Evolutionary conservation across 2,329 filamentous ascomycete species (phyloP).

Genomic region (Boeremia exigua): DNA sequence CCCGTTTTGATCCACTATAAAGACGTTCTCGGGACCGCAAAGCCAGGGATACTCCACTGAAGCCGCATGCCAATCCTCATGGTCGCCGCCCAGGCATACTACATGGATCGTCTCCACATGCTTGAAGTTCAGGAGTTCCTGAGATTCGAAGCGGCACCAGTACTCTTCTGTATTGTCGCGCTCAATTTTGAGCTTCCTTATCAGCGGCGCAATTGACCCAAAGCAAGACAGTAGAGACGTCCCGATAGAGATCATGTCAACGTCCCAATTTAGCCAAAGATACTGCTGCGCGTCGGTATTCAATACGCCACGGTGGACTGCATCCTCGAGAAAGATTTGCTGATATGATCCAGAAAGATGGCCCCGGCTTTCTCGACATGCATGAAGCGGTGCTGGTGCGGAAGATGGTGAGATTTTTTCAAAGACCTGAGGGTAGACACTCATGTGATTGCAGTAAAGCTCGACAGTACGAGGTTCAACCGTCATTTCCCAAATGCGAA

Average conservation of each 20-base stretch:
- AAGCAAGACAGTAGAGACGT: not conserved
- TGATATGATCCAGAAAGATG: not conserved
- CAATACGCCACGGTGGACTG: not conserved
- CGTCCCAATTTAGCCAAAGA: not conserved
- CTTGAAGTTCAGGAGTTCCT: not conserved
- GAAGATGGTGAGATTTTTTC: not conserved
- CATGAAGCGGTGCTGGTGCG: not conserved
- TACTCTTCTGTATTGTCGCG: not conserved
- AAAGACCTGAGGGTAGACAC: not conserved
- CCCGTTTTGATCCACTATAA: not conserved
- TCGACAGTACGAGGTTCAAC: not conserved
- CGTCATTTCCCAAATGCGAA: not conserved
- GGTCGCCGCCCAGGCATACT: not conserved
- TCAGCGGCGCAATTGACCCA: not conserved
- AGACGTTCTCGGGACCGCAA: not conserved
- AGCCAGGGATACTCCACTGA: not conserved
- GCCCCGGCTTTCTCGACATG: not conserved
- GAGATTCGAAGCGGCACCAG: not conserved
- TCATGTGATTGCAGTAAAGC: not conserved
- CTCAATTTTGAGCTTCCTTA: not conserved
- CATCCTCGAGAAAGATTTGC: not conserved
- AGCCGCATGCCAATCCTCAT: not conserved
- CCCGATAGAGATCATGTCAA: not conserved
- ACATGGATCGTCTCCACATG: not conserved
- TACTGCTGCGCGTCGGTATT: not conserved